phyloP scores from a whole-genome alignment of 176 grass and related monocot species.

The Alopecurus myosuroides region DNA sequence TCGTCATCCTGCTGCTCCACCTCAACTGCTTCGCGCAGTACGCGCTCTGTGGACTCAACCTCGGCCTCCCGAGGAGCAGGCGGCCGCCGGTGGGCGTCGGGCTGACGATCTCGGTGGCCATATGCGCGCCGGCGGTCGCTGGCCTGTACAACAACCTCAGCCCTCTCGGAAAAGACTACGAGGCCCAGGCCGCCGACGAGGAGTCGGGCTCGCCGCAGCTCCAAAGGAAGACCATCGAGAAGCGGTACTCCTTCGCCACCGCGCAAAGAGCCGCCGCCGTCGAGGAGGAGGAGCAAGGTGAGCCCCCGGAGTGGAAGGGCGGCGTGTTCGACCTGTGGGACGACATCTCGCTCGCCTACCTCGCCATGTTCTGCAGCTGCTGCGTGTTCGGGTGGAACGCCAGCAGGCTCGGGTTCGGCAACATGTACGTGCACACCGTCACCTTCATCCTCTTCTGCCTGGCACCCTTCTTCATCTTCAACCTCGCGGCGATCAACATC shows the following conservation, averaged over 20 bases:
- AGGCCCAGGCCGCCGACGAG: conserved; percentile 29
- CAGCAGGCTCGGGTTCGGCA: conserved; percentile 62
- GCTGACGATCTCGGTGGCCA: conserved; percentile 44
- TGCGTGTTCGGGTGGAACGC: conserved; percentile 83
- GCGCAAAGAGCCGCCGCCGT: not conserved
- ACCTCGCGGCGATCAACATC: conserved; percentile 70
- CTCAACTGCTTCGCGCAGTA: conserved; percentile 85
- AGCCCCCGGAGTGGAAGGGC: conserved; percentile 37
- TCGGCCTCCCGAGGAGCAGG: conserved; percentile 28
- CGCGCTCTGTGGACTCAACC: conserved; percentile 64
- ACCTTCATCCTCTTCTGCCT: conserved; percentile 81
- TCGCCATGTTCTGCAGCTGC: conserved; percentile 78
- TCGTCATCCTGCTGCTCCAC: conserved; percentile 56
- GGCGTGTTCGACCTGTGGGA: conserved; percentile 61
- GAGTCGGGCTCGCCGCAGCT: conserved; percentile 15
- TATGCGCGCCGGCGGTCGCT: conserved; percentile 52
- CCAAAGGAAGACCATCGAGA: conserved; percentile 37
- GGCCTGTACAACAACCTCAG: conserved; percentile 70
- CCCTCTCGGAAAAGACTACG: conserved; percentile 72
- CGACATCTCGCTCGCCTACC: conserved; percentile 64
- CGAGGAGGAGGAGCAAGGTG: not conserved
- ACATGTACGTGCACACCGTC: conserved; percentile 67
- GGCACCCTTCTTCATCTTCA: conserved; percentile 83
- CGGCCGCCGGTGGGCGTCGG: conserved; percentile 59
- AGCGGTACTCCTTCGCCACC: conserved; percentile 38